Evolutionary conservation across 768 basidiomycete genomes (phyloP).

Genomic region (Pleurotus djamor): DNA sequence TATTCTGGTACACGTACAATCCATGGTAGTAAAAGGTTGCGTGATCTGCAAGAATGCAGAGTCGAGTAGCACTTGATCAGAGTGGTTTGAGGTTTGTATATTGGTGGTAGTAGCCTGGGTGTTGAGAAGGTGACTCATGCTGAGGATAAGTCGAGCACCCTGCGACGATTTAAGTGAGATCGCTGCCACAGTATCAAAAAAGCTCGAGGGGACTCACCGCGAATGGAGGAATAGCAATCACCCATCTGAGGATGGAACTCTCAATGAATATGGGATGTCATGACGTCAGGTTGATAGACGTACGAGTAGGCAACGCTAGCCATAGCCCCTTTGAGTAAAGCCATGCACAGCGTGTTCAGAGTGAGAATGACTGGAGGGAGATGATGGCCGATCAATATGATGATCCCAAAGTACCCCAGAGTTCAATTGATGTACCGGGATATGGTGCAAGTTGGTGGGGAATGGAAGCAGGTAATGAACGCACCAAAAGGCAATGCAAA

Average conservation of each 20-base stretch:
- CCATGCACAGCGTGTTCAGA: slow-evolving; percentile 15
- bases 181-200: not conserved
- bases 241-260: slow-evolving; percentile 12
- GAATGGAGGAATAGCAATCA: slow-evolving; percentile 20
- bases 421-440: too few relatives aligned
- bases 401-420: too few relatives aligned
- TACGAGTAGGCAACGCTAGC: slow-evolving; percentile 19
- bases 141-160: slow-evolving; percentile 22
- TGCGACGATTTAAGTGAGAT: slow-evolving; percentile 1
- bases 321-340: slow-evolving; percentile 10
- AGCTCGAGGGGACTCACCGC: slow-evolving; percentile 14
- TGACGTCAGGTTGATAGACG: not conserved
- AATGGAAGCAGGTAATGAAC: not conserved
- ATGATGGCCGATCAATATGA: too few relatives aligned
- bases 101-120: not conserved
- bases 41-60: not conserved
- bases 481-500: slow-evolving; percentile 20
- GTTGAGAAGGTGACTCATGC: slow-evolving; percentile 18
- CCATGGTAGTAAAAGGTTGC: not conserved
- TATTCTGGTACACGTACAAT: not conserved
- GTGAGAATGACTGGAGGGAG: slow-evolving; percentile 11
- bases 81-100: not conserved
- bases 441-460: too few relatives aligned
- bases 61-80: slow-evolving; percentile 1
- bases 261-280: too few relatives aligned